Evolutionary conservation across 768 basidiomycete genomes (phyloP).

Genomic region (Tricholoma sp.): DNA sequence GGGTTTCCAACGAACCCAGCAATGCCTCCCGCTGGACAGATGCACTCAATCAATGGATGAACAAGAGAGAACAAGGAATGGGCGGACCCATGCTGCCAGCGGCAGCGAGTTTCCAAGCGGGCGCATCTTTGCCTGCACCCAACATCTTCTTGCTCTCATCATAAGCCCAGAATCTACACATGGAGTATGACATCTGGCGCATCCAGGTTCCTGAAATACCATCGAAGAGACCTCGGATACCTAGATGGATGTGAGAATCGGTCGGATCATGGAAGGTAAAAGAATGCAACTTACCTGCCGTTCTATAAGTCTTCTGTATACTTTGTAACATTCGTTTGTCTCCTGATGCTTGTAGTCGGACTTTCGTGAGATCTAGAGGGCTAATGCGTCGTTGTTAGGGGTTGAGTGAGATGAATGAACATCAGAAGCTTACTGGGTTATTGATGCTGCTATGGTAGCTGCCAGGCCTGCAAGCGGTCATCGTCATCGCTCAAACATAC

Average conservation of each 20-base stretch:
- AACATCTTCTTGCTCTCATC: constrained; percentile 85
- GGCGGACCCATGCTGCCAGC: constrained; percentile 84
- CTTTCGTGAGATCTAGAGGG: constrained; percentile 87
- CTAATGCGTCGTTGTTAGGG: constrained; percentile 25
- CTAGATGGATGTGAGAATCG: constrained; percentile 36
- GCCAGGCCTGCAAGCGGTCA: constrained; percentile 48
- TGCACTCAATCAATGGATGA: constrained; percentile 3
- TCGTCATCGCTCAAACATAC: neutral
- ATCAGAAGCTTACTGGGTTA: constrained; percentile 61
- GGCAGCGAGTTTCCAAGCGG: constrained; percentile 74
- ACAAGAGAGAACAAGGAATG: neutral
- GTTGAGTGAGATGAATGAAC: neutral
- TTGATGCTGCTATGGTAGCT: constrained; percentile 83
- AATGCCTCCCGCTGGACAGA: constrained; percentile 64
- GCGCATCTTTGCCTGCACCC: constrained; percentile 64
- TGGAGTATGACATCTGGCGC: constrained; percentile 89
- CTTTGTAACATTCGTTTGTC: constrained; percentile 88
- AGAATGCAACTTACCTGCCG: constrained; percentile 52
- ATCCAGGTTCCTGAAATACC: constrained; percentile 87
- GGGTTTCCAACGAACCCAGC: constrained; percentile 90
- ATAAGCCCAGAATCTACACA: constrained; percentile 92
- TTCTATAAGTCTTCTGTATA: constrained; percentile 75
- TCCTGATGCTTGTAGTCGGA: constrained; percentile 85
- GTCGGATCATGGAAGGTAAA: constrained; percentile 9
- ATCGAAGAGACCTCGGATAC: constrained; percentile 71